Percentiles rank a stretch among this genome's conserved stretches.
Evolutionary conservation across 305 asterid species (phyloP).

Genomic region (Plantago lanceolata): DNA sequence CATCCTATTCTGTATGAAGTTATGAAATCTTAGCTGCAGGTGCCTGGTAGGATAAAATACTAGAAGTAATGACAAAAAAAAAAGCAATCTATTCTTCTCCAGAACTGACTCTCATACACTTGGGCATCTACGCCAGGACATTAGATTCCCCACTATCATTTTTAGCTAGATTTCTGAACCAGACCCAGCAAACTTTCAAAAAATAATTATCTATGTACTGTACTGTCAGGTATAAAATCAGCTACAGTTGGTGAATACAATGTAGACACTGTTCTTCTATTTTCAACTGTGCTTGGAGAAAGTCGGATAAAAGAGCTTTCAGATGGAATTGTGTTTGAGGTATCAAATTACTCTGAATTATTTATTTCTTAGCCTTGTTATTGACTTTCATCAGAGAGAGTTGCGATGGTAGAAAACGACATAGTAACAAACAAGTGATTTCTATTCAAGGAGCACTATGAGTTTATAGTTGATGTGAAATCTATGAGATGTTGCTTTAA

Average conservation of each 20-base stretch:
- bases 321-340: constrained; percentile 50
- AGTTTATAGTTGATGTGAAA: background rate
- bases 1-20: background rate
- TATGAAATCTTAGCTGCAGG: background rate
- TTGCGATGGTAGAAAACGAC: background rate
- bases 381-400: background rate
- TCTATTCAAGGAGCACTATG: too few species aligned
- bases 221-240: constrained; percentile 44
- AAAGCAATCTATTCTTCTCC: background rate
- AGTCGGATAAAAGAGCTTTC: constrained; percentile 36
- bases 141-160: constrained; percentile 5
- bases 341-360: constrained; percentile 24
- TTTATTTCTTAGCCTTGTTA: constrained; percentile 7
- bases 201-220: background rate
- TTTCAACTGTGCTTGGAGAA: constrained; percentile 43
- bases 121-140: background rate
- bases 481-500: background rate
- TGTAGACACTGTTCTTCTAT: constrained; percentile 34
- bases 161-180: background rate
- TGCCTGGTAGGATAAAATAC: background rate
- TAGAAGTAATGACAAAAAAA: too few species aligned
- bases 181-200: background rate
- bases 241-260: constrained; percentile 31
- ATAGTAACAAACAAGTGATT: too few species aligned
- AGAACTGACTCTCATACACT: background rate